Evolutionary conservation across 176 grass and related monocot species (phyloP).

Genomic region (Panicum miliaceum): DNA sequence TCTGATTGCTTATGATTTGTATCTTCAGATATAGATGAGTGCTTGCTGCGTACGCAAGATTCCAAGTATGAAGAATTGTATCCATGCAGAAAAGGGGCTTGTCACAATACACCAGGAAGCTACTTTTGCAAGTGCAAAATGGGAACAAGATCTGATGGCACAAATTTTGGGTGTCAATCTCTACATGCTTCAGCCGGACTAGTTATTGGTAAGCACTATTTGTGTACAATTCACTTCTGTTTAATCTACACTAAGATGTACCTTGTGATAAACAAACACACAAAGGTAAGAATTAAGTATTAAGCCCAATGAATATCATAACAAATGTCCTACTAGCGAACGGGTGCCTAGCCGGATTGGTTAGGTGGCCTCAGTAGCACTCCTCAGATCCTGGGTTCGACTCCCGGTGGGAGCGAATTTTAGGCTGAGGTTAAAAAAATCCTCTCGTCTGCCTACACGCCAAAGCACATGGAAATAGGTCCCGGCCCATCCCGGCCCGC

Average conservation of each 20-base stretch:
- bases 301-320: neutral
- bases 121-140: constrained; percentile 35
- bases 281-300: neutral
- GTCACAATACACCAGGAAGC: constrained; percentile 29
- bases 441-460: too few species aligned
- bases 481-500: too few species aligned
- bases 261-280: neutral
- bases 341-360: too few species aligned
- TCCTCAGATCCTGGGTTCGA: too few species aligned
- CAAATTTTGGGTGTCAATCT: constrained; percentile 28
- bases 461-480: too few species aligned
- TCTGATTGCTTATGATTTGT: neutral
- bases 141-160: neutral
- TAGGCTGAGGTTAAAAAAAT: too few species aligned
- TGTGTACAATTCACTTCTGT: neutral
- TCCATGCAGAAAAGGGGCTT: constrained; percentile 29
- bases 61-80: constrained; percentile 33
- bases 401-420: too few species aligned
- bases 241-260: neutral
- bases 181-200: neutral
- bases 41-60: neutral
- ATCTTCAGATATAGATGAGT: constrained; percentile 38
- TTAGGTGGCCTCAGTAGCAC: too few species aligned
- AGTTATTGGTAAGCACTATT: constrained; percentile 28
- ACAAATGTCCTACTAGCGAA: neutral